Conservation (phyloP, 192 early-diverging fungal species). For the Backusella morwellensis region DNA sequence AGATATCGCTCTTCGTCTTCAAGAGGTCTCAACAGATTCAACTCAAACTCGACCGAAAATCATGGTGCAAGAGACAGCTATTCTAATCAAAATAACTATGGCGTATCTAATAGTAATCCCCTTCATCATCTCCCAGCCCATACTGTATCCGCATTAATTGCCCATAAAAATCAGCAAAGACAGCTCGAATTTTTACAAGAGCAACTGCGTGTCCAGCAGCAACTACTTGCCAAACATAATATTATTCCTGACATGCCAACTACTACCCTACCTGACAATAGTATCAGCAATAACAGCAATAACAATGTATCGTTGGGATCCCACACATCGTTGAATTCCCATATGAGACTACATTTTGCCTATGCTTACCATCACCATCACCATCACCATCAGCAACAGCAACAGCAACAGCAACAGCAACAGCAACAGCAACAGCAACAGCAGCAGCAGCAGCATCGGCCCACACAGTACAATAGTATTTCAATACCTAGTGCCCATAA, state of each 20-base stretch:
- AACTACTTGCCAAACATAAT: constrained; percentile 28
- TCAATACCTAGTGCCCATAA: neutral
- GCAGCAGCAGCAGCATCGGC: neutral
- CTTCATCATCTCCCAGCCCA: neutral
- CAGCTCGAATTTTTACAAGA: constrained; percentile 29
- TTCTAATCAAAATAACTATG: neutral
- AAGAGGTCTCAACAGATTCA: neutral
- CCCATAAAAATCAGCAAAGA: constrained; percentile 33
- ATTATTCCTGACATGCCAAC: neutral
- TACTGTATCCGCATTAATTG: constrained; percentile 26
- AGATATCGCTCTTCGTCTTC: neutral
- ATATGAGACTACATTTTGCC: neutral
- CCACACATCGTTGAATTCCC: neutral
- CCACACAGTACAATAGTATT: neutral
- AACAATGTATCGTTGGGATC: neutral
- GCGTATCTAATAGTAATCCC: neutral
- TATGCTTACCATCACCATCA: neutral
- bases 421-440: neutral
- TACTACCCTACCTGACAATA: neutral
- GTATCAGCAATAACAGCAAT: neutral
- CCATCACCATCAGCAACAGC: too few species aligned
- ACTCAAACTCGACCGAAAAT: neutral
- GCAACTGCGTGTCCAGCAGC: constrained; percentile 29
- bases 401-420: neutral
- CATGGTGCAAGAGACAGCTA: neutral